Evolutionary conservation across 306 rosid genomes (phyloP).

Genomic region (Medicago ruthenica): DNA sequence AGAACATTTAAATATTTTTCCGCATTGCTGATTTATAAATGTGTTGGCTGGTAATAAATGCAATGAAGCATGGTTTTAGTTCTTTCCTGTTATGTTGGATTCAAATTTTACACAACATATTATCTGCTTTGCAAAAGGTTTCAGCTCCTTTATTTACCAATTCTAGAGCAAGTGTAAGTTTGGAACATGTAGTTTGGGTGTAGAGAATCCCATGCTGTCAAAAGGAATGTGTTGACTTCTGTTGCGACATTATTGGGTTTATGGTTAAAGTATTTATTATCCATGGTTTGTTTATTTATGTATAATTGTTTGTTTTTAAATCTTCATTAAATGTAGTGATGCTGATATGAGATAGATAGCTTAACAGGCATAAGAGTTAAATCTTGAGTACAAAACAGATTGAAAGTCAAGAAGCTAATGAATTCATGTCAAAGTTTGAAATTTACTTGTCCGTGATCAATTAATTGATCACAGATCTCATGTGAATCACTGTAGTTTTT

Average conservation of each 20-base stretch:
- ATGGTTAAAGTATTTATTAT: background rate
- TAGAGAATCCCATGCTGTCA: background rate
- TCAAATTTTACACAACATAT: background rate
- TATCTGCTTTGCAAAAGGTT: background rate
- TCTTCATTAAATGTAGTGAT: background rate
- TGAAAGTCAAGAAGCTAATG: constrained; percentile 13
- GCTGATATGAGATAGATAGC: background rate
- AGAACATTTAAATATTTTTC: constrained; percentile 4
- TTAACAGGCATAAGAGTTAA: background rate
- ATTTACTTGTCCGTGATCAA: constrained; percentile 11
- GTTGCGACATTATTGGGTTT: background rate
- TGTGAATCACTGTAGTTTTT: constrained; percentile 34
- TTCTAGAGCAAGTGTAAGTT: background rate
- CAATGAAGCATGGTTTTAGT: background rate
- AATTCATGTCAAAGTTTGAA: background rate
- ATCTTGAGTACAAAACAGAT: background rate
- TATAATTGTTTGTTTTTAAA: background rate
- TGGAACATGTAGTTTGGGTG: background rate
- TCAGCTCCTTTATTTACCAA: constrained; percentile 10
- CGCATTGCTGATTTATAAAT: background rate
- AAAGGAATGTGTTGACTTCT: background rate
- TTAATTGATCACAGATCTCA: constrained; percentile 24
- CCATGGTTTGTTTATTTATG: background rate
- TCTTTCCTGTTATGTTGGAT: constrained; percentile 14
- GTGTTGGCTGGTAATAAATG: constrained; percentile 10